Conservation (phyloP, 2,329 filamentous ascomycete species). For the Aspergillus hiratsukae region DNA sequence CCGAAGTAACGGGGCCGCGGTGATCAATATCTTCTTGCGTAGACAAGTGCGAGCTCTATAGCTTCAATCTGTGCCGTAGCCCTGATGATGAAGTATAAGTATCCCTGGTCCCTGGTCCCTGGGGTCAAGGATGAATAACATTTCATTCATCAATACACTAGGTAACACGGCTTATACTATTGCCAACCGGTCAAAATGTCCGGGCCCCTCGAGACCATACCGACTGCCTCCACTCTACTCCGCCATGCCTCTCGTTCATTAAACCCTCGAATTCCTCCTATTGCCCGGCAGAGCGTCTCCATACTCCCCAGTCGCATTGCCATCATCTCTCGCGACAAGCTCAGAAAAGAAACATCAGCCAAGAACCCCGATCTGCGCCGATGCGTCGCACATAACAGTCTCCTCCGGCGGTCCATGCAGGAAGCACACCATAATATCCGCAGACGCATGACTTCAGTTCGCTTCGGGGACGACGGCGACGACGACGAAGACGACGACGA, state of each 20-base stretch:
- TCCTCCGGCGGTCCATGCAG: slow-evolving; percentile 15
- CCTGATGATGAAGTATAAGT: not conserved
- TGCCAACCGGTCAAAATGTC: slow-evolving; percentile 1
- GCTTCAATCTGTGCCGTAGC: not conserved
- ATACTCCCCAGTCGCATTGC: slow-evolving; percentile 10
- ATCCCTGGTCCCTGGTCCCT: not conserved
- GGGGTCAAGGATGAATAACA: not conserved
- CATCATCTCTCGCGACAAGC: slow-evolving; percentile 15
- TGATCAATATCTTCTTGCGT: not conserved
- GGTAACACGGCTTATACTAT: not conserved
- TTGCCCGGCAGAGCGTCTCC: slow-evolving; percentile 7
- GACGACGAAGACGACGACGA: not conserved
- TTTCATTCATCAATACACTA: not conserved
- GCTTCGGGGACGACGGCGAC: not conserved
- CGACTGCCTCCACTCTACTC: slow-evolving; percentile 2
- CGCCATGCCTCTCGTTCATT: slow-evolving; percentile 7
- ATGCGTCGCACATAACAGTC: slow-evolving; percentile 17
- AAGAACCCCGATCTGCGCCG: slow-evolving; percentile 21
- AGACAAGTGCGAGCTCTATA: not conserved
- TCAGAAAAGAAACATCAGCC: slow-evolving; percentile 9
- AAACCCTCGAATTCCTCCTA: slow-evolving; percentile 15
- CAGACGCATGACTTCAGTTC: slow-evolving; percentile 7
- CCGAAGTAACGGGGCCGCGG: not conserved
- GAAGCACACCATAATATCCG: slow-evolving; percentile 13
- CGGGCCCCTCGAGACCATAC: slow-evolving; percentile 1